These are phyloP conservation scores for Keithomyces neogunnii DNA, from an alignment of 2,329 filamentous ascomycete genomes.

Conservation along the genomic window DNA sequence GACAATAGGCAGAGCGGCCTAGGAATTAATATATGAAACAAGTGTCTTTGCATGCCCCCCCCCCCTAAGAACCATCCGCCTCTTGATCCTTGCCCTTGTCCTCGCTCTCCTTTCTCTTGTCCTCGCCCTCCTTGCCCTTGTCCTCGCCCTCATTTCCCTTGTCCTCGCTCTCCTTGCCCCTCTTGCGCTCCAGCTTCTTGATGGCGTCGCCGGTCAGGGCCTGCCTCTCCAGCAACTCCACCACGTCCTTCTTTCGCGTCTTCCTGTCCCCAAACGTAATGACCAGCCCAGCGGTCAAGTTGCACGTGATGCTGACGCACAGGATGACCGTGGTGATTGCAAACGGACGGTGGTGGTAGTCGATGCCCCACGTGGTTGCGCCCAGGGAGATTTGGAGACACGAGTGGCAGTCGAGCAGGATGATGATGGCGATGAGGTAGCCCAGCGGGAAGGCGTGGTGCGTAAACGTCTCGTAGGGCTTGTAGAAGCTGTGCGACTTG, in stretches of 20 bases:
- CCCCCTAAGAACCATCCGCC: background rate
- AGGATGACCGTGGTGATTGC: slow-evolving; percentile 76
- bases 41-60: background rate
- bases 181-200: slow-evolving; percentile 30
- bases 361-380: slow-evolving; percentile 69
- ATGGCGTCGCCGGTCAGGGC: slow-evolving; percentile 58
- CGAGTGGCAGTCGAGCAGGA: slow-evolving; percentile 71
- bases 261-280: slow-evolving; percentile 69
- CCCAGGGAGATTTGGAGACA: slow-evolving; percentile 74
- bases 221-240: slow-evolving; percentile 68
- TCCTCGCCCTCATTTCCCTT: background rate
- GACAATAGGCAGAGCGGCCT: background rate
- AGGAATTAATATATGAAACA: background rate
- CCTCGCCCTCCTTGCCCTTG: background rate
- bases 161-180: slow-evolving; percentile 5
- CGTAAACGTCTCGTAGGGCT: slow-evolving; percentile 76
- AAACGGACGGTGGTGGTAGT: slow-evolving; percentile 58
- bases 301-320: slow-evolving; percentile 67
- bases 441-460: slow-evolving; percentile 71
- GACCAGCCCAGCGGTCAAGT: slow-evolving; percentile 66
- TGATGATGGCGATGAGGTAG: slow-evolving; percentile 67
- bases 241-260: slow-evolving; percentile 78
- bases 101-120: background rate
- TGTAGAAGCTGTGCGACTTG: slow-evolving; percentile 82
- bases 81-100: background rate